Conservation (phyloP, 2,329 filamentous ascomycete genomes). For the Colletotrichum cordylinicola region DNA sequence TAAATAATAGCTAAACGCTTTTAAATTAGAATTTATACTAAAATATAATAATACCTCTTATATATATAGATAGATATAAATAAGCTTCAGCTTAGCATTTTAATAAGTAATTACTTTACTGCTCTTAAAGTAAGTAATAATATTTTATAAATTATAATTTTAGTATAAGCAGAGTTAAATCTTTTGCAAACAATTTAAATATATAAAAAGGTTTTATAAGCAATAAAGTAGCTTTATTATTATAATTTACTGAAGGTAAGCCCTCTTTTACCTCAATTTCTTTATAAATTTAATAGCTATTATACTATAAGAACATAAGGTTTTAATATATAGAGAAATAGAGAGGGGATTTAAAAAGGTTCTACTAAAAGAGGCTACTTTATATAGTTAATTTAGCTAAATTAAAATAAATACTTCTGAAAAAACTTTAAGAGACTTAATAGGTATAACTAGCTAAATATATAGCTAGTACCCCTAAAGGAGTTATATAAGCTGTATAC, state of each 20-base stretch:
- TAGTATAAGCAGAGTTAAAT: neutral
- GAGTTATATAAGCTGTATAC: too few species aligned
- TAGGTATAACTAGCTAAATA: too few species aligned
- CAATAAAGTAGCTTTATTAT: neutral
- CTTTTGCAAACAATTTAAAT: neutral
- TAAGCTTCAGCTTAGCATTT: conserved; percentile 39
- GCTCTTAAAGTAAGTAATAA: neutral
- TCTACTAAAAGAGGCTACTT: neutral
- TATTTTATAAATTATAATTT: neutral
- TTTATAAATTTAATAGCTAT: too few species aligned
- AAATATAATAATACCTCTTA: neutral
- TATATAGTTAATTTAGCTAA: neutral
- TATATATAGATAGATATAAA: conserved; percentile 39
- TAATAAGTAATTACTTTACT: conserved; percentile 25
- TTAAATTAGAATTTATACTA: too few species aligned
- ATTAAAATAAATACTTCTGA: too few species aligned
- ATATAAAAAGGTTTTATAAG: neutral
- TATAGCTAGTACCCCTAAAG: too few species aligned
- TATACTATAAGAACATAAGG: too few species aligned
- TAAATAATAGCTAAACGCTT: too few species aligned
- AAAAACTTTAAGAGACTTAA: too few species aligned
- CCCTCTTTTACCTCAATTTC: too few species aligned
- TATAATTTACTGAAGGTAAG: too few species aligned
- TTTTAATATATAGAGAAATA: neutral
- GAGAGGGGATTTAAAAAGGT: neutral